Evolutionary conservation across 371 early-diverging fungal species (phyloP).

Genomic region (Dichotomocladium elegans): DNA sequence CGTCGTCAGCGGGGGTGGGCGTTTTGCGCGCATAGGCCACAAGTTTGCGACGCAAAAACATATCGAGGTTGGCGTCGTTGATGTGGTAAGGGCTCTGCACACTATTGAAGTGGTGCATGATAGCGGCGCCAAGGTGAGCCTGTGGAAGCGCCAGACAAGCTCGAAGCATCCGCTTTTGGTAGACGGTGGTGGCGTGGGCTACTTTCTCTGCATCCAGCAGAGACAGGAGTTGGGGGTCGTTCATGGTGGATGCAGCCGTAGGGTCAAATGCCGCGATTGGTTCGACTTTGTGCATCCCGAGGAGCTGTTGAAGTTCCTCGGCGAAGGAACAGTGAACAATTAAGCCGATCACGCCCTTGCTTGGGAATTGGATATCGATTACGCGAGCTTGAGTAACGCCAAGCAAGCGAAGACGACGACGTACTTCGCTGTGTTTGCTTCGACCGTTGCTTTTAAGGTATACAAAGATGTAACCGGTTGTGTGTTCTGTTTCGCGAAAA

Average conservation of each 20-base stretch:
- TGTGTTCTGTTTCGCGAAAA: neutral
- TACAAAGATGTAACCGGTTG: neutral
- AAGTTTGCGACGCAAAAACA: too few relatives aligned
- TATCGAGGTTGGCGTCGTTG: too few relatives aligned
- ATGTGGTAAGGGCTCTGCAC: too few relatives aligned
- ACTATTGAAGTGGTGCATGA: neutral
- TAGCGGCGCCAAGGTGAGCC: neutral
- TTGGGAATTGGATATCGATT: constrained; percentile 9
- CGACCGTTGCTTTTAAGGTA: neutral
- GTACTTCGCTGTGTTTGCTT: neutral
- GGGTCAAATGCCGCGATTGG: neutral
- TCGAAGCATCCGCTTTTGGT: too few relatives aligned
- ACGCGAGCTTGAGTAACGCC: neutral
- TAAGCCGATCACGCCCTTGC: neutral
- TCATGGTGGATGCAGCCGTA: neutral
- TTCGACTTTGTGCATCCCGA: neutral
- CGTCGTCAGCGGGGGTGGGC: too few relatives aligned
- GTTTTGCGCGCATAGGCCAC: too few relatives aligned
- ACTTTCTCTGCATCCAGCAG: neutral
- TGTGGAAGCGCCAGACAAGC: neutral
- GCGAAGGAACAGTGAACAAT: neutral
- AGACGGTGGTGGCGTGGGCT: too few relatives aligned
- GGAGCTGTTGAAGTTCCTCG: neutral
- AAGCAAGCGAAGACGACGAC: neutral
- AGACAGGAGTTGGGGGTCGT: neutral